Percentiles rank a stretch among this genome's conserved stretches.
Evolutionary conservation across 1,284 basidiomycete species (phyloP).

Genomic region (Porogramme epimiltina): DNA sequence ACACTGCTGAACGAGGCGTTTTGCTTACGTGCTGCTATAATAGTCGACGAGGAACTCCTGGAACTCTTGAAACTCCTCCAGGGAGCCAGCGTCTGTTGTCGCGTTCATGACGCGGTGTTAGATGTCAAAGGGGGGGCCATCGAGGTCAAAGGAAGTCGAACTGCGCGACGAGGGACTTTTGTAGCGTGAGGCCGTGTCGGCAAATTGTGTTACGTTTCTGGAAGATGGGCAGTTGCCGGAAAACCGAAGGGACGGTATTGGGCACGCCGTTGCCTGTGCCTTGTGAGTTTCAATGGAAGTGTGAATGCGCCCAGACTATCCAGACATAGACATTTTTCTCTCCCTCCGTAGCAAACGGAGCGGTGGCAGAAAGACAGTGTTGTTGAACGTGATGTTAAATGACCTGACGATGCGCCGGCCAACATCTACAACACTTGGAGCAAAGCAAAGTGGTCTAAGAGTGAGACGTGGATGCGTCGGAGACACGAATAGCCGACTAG

Average conservation of each 20-base stretch:
- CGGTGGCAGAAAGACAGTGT: too few relatives aligned
- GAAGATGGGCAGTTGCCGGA: neutral
- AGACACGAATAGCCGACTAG: too few relatives aligned
- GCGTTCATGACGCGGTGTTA: constrained; percentile 13
- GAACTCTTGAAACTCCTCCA: constrained; percentile 17
- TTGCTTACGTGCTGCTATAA: constrained; percentile 3
- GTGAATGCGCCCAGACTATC: too few relatives aligned
- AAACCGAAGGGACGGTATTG: neutral
- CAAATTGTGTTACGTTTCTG: neutral
- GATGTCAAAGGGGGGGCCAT: constrained; percentile 7
- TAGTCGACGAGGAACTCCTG: constrained; percentile 2
- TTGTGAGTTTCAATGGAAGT: too few relatives aligned
- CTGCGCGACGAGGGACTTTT: neutral
- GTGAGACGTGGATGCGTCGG: too few relatives aligned
- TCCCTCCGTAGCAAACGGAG: too few relatives aligned
- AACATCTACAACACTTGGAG: too few relatives aligned
- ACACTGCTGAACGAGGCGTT: too few relatives aligned
- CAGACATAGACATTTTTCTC: too few relatives aligned
- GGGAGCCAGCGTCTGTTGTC: constrained; percentile 19
- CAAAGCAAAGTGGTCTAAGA: too few relatives aligned
- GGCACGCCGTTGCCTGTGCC: neutral
- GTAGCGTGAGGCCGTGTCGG: neutral
- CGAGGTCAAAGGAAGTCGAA: constrained; percentile 2
- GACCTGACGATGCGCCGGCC: too few relatives aligned
- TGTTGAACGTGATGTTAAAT: too few relatives aligned